Conservation (phyloP, 768 basidiomycete species). For the Coprinopsis marcescibilis region DNA sequence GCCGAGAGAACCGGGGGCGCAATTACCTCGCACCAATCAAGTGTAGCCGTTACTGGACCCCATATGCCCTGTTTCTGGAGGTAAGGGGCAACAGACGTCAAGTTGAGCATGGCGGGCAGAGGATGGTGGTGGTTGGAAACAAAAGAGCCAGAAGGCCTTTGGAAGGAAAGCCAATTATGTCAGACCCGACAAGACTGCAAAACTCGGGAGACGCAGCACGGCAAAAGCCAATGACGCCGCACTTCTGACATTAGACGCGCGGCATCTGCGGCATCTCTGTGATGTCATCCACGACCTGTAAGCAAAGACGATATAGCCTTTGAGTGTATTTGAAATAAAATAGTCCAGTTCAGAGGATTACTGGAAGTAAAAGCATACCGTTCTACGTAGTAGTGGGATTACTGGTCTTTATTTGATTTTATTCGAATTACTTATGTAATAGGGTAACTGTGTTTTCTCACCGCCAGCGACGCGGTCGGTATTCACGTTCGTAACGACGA, state of each 20-base stretch:
- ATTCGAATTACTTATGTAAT: no score
- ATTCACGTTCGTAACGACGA: constrained; percentile 16
- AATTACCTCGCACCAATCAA: constrained; percentile 70
- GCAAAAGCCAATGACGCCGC: no score
- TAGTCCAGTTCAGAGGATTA: no score
- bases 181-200: background rate
- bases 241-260: no score
- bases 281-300: no score
- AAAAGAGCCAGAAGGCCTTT: background rate
- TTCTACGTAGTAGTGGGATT: no score
- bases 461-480: background rate
- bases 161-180: background rate
- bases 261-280: no score
- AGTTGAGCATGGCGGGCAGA: constrained; percentile 23
- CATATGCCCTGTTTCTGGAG: constrained; percentile 40
- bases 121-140: background rate
- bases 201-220: no score
- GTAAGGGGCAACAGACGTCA: constrained; percentile 28
- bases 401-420: no score
- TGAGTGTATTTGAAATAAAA: no score
- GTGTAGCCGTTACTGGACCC: constrained; percentile 63
- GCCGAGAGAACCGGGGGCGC: background rate
- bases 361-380: no score
- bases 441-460: background rate
- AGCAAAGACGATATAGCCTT: no score